Conservation (phyloP, 2,329 filamentous ascomycete species). For the Cylindrodendrum hubeiense region DNA sequence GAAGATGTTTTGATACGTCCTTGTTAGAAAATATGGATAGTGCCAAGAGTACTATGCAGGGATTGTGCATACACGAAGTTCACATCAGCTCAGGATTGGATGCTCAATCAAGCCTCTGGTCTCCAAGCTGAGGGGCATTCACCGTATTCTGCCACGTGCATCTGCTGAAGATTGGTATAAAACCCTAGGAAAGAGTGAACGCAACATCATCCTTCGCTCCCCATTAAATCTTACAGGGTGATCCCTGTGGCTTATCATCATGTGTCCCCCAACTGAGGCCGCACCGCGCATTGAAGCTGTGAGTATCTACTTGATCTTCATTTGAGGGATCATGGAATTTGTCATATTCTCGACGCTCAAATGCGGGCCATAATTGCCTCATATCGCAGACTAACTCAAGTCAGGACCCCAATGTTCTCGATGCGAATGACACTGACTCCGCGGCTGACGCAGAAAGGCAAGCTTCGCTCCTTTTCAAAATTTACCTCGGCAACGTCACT, state of each 20-base stretch:
- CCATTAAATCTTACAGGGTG: not conserved
- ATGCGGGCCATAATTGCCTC: not conserved
- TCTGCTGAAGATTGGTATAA: not conserved
- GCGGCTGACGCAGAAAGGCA: constrained; percentile 20
- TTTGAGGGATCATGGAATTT: too few relatives aligned
- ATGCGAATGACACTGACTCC: constrained; percentile 13
- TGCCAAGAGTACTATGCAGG: constrained; percentile 1
- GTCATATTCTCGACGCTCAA: too few relatives aligned
- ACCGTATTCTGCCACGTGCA: not conserved
- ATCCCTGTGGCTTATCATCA: not conserved
- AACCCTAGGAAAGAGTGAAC: not conserved
- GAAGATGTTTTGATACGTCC: too few relatives aligned
- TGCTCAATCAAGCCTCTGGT: not conserved
- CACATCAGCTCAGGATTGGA: constrained; percentile 5
- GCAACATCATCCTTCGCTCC: not conserved
- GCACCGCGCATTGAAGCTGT: constrained; percentile 14
- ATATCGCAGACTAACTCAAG: not conserved
- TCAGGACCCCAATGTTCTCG: constrained; percentile 2
- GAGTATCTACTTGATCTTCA: not conserved
- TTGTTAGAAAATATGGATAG: not conserved
- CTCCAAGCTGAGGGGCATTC: not conserved
- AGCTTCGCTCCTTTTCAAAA: not conserved
- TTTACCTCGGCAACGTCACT: not conserved
- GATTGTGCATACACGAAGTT: constrained; percentile 17
- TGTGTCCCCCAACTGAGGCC: constrained; percentile 2